These are phyloP conservation scores for Suillus subluteus DNA, from an alignment of 768 basidiomycete species.

Conservation along the genomic window DNA sequence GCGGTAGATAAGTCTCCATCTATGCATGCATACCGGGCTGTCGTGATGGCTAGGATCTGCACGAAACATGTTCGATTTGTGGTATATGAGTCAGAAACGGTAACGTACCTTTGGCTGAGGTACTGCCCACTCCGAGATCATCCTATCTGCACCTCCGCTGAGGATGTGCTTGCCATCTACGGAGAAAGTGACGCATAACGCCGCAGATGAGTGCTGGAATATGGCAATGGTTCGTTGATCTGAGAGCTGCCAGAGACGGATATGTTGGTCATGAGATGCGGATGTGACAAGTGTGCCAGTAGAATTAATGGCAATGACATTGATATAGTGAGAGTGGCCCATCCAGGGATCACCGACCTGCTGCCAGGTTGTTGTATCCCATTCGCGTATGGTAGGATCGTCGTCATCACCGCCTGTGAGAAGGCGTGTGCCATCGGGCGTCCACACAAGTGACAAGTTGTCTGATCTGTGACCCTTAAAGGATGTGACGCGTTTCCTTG, in stretches of 20 bases:
- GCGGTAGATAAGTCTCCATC: neutral
- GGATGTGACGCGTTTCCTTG: too few species aligned
- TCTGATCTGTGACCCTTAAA: too few species aligned
- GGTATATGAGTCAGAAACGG: neutral
- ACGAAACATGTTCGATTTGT: neutral
- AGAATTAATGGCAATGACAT: neutral
- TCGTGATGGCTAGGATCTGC: neutral
- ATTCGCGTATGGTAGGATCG: neutral
- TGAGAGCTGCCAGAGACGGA: neutral
- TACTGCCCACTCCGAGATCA: neutral
- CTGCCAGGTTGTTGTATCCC: neutral
- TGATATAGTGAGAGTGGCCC: too few species aligned
- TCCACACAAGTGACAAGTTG: neutral
- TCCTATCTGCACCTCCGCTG: neutral
- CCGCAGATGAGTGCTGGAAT: neutral
- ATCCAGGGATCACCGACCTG: neutral
- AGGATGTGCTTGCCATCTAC: neutral
- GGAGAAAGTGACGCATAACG: neutral
- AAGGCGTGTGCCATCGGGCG: neutral
- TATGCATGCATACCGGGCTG: too few species aligned
- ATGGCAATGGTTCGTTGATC: neutral
- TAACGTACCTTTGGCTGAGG: neutral
- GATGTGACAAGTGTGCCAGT: neutral
- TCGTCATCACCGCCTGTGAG: neutral
- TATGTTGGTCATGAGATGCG: neutral